These are phyloP conservation scores for Borealophlyctis nickersoniae DNA, from an alignment of 192 early-diverging fungal species.

Conservation along the genomic window DNA sequence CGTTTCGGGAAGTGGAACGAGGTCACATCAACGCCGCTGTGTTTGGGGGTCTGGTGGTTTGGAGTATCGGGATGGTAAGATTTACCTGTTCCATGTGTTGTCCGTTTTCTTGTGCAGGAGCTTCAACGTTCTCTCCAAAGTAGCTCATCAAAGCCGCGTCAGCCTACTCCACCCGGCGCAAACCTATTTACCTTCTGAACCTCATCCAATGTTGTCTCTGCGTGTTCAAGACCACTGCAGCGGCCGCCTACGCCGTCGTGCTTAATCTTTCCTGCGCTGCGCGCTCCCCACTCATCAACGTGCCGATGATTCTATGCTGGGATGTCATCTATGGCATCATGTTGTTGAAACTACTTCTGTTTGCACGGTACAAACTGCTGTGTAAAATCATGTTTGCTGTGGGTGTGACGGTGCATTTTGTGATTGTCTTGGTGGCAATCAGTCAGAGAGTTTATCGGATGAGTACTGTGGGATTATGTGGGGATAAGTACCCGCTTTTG, in stretches of 20 bases:
- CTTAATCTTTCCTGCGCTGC: constrained; percentile 18
- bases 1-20: constrained; percentile 11
- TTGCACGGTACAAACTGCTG: constrained; percentile 16
- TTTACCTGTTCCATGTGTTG: neutral
- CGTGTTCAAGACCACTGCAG: constrained; percentile 22
- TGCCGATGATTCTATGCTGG: constrained; percentile 17
- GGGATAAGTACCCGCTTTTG: constrained; percentile 17
- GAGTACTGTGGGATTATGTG: constrained; percentile 12
- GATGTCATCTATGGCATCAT: constrained; percentile 28
- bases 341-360: constrained; percentile 29
- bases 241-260: constrained; percentile 20
- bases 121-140: neutral
- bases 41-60: constrained; percentile 13
- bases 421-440: constrained; percentile 5
- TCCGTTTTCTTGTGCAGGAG: neutral
- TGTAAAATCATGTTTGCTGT: constrained; percentile 6
- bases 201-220: constrained; percentile 13
- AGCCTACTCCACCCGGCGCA: constrained; percentile 9
- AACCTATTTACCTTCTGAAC: constrained; percentile 35
- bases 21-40: constrained; percentile 14
- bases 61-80: constrained; percentile 1
- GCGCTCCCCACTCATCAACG: constrained; percentile 21
- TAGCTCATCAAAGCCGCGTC: neutral
- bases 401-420: constrained; percentile 17
- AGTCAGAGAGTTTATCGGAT: constrained; percentile 1